phyloP scores from a whole-genome alignment of 2,329 filamentous ascomycete species.

The Colletotrichum magnum region DNA sequence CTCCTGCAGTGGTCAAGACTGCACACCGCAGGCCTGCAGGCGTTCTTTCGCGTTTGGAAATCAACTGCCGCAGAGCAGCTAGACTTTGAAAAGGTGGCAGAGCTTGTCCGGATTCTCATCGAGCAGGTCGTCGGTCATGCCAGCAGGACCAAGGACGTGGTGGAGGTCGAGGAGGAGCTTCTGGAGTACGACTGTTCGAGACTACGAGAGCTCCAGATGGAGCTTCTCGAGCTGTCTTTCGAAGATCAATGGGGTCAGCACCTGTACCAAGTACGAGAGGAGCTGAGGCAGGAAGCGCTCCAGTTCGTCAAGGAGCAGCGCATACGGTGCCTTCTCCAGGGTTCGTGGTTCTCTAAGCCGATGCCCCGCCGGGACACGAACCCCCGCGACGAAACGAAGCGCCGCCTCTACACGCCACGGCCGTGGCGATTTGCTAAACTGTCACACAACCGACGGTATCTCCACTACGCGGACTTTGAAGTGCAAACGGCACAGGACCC shows the following conservation, averaged over 20 bases:
- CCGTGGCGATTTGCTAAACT: constrained; percentile 88
- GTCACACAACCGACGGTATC: constrained; percentile 89
- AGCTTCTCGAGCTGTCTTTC: constrained; percentile 89
- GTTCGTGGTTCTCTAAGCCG: constrained; percentile 84
- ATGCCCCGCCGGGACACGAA: constrained; percentile 54
- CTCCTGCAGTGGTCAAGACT: constrained; percentile 93
- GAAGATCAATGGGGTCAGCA: constrained; percentile 96
- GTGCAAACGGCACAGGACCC: constrained; percentile 75
- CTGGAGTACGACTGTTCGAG: constrained; percentile 84
- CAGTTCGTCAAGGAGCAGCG: constrained; percentile 98
- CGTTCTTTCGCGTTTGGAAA: constrained; percentile 95
- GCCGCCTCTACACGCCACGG: constrained; percentile 62
- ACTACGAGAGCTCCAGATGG: constrained; percentile 92
- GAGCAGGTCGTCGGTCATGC: constrained; percentile 91
- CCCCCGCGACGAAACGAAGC: constrained; percentile 50
- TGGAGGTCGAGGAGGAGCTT: constrained; percentile 91
- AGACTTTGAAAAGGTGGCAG: constrained; percentile 94
- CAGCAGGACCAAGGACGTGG: constrained; percentile 83
- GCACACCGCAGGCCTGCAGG: constrained; percentile 86
- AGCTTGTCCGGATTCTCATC: constrained; percentile 89
- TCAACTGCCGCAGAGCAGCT: constrained; percentile 85
- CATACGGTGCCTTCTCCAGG: constrained; percentile 88
- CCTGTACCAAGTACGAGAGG: constrained; percentile 89
- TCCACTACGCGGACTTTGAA: constrained; percentile 92
- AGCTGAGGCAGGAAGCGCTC: constrained; percentile 89